Evolutionary conservation across 345 rosid genomes (phyloP).

Genomic region (Mallotus nudiflorus): DNA sequence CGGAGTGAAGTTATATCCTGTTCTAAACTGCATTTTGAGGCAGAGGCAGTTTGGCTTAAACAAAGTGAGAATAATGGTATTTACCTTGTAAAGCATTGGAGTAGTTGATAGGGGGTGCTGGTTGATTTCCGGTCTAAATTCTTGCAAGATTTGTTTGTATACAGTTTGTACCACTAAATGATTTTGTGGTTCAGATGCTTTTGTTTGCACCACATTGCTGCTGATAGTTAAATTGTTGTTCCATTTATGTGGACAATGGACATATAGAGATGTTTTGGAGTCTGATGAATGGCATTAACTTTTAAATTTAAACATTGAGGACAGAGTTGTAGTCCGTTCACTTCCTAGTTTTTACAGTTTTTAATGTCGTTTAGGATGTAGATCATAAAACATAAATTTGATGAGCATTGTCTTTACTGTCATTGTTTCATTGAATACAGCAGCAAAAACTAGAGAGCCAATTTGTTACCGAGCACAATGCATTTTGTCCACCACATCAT

Average conservation of each 20-base stretch:
- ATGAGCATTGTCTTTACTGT: constrained; percentile 6
- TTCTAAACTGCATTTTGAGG: neutral
- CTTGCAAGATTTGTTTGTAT: neutral
- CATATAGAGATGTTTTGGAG: neutral
- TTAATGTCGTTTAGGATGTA: constrained; percentile 3
- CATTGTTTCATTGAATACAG: constrained; percentile 30
- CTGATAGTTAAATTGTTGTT: neutral
- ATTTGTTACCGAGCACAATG: constrained; percentile 60
- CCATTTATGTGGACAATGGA: constrained; percentile 4
- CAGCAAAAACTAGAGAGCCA: constrained; percentile 64
- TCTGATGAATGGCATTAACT: neutral
- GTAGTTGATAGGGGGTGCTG: neutral
- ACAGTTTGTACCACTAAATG: neutral
- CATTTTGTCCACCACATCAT: constrained; percentile 60
- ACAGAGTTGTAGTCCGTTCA: neutral
- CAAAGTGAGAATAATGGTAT: neutral
- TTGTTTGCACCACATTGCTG: neutral
- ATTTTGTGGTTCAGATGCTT: neutral
- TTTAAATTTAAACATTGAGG: neutral
- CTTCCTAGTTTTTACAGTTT: constrained; percentile 5
- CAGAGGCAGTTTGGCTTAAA: too few species aligned
- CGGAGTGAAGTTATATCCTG: neutral
- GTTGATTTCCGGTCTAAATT: neutral
- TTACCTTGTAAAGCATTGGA: too few species aligned
- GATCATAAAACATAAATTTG: neutral